A percentile compares a stretch with the other conserved stretches of the same genome.
These are phyloP conservation scores for Sporothrix pallida DNA, from an alignment of 2,329 filamentous ascomycete species.

Conservation along the genomic window DNA sequence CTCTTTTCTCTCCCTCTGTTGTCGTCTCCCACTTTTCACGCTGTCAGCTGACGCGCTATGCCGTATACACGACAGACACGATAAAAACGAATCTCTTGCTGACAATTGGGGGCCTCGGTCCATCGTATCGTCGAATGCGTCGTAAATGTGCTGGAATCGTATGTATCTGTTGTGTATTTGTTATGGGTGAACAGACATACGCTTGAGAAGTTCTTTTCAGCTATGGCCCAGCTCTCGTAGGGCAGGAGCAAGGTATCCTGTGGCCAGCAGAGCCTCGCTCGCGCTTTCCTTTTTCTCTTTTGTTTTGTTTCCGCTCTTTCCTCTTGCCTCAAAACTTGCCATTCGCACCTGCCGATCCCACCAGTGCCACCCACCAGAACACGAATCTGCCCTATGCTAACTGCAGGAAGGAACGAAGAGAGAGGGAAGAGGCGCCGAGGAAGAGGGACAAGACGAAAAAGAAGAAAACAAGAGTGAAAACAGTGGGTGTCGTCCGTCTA, in stretches of 20 bases:
- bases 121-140: neutral
- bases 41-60: conserved; percentile 15
- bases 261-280: conserved; percentile 18
- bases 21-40: neutral
- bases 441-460: neutral
- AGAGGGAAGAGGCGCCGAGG: neutral
- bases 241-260: too few relatives aligned
- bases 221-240: neutral
- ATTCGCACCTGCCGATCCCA: conserved; percentile 4
- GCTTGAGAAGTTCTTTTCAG: conserved; percentile 1
- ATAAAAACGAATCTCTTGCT: neutral
- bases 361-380: neutral
- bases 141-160: neutral
- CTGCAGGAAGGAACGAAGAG: neutral
- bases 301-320: neutral
- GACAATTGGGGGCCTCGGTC: neutral
- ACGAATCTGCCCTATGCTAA: neutral
- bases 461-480: neutral
- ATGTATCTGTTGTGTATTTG: neutral
- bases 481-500: neutral
- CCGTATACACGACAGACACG: neutral
- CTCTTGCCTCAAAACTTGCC: neutral
- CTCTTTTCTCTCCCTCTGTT: neutral
- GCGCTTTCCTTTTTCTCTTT: neutral
- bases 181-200: too few relatives aligned